Percentiles rank a stretch among this genome's conserved stretches.
phyloP scores from a whole-genome alignment of 2,329 filamentous ascomycete genomes.

The Shiraia sp. region DNA sequence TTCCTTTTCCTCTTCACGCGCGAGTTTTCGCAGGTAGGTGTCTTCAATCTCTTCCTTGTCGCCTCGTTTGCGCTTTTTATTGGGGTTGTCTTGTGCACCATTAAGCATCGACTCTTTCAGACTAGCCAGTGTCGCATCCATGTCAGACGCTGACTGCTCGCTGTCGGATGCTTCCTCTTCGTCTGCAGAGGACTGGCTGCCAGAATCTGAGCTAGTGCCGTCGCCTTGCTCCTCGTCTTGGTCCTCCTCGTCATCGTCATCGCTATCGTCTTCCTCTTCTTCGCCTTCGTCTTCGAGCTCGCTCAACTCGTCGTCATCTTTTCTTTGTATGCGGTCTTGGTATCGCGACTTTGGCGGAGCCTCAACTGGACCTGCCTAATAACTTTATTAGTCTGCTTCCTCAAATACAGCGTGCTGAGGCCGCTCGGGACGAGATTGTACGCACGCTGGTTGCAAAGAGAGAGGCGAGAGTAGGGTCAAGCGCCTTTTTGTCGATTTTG shows the following conservation, averaged over 20 bases:
- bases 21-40: constrained; percentile 69
- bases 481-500: constrained; percentile 36
- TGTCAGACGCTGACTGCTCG: constrained; percentile 20
- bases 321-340: constrained; percentile 29
- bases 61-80: constrained; percentile 54
- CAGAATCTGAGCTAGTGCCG: too few relatives aligned
- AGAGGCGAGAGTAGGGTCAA: constrained; percentile 52
- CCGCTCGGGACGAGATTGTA: constrained; percentile 1
- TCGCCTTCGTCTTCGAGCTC: constrained; percentile 35
- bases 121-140: constrained; percentile 29
- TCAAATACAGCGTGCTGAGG: background rate
- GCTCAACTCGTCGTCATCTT: constrained; percentile 53
- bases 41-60: constrained; percentile 69
- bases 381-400: constrained; percentile 12
- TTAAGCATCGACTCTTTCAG: constrained; percentile 29
- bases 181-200: too few relatives aligned
- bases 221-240: too few relatives aligned
- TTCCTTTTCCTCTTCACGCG: constrained; percentile 50
- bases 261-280: constrained; percentile 39
- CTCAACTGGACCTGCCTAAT: constrained; percentile 42
- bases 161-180: constrained; percentile 22
- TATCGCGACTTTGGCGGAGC: constrained; percentile 48
- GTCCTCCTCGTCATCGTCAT: constrained; percentile 38
- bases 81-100: constrained; percentile 33
- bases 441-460: constrained; percentile 52